Evolutionary conservation across 805 yeast species (phyloP).

Genomic region (Scheffersomyces stipitis): DNA sequence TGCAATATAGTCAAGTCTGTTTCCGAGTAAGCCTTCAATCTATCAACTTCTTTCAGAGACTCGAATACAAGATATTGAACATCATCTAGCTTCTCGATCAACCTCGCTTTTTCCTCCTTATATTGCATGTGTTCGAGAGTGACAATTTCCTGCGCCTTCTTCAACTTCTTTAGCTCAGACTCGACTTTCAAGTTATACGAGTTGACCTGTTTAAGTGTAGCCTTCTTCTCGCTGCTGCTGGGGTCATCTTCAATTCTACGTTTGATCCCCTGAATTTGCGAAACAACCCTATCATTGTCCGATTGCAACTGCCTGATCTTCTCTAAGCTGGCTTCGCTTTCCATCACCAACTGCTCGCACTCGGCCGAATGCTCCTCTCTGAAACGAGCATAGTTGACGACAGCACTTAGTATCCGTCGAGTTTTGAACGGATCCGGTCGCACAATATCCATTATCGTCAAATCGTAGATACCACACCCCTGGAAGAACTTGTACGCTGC

Average conservation of each 20-base stretch:
- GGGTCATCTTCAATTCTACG: slow-evolving; percentile 8
- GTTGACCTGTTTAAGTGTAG: slow-evolving; percentile 39
- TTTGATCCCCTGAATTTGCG: slow-evolving; percentile 9
- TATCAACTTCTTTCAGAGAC: slow-evolving; percentile 56
- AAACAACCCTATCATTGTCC: slow-evolving; percentile 9
- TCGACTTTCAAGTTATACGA: slow-evolving; percentile 57
- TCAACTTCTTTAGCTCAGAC: slow-evolving; percentile 58
- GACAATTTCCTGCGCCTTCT: slow-evolving; percentile 60
- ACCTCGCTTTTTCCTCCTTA: slow-evolving; percentile 57
- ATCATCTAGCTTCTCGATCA: slow-evolving; percentile 61
- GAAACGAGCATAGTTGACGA: slow-evolving; percentile 81
- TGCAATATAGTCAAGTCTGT: slow-evolving; percentile 59
- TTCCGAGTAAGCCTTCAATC: slow-evolving; percentile 56
- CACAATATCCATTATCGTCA: slow-evolving; percentile 68
- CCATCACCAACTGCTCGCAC: slow-evolving; percentile 59
- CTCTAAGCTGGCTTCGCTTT: slow-evolving; percentile 51
- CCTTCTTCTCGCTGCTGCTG: slow-evolving; percentile 24
- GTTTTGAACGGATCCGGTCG: slow-evolving; percentile 74
- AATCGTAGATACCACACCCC: slow-evolving; percentile 77
- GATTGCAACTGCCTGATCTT: slow-evolving; percentile 30
- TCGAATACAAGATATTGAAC: slow-evolving; percentile 57
- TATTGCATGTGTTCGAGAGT: slow-evolving; percentile 63
- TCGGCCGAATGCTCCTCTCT: slow-evolving; percentile 74
- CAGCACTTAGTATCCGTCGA: slow-evolving; percentile 70
- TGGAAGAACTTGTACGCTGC: slow-evolving; percentile 61